Evolutionary conservation across 176 grass and related monocot genomes (phyloP).

Genomic region (Ensete ventricosum): DNA sequence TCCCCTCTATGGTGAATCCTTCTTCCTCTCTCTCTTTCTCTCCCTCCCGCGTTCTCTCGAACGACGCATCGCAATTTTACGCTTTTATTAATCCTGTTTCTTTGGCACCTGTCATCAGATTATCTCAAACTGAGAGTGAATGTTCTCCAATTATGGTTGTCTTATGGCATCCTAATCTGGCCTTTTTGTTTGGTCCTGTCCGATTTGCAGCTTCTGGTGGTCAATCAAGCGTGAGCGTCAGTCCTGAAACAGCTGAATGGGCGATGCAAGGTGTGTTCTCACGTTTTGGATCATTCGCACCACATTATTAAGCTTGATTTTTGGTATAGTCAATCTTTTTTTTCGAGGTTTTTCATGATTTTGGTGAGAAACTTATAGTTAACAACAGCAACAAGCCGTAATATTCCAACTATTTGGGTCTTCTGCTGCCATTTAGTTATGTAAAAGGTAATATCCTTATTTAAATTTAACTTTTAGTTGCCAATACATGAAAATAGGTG

Average conservation of each 20-base stretch:
- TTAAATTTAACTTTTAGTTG: not conserved
- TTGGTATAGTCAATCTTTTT: not conserved
- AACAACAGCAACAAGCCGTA: too few relatives aligned
- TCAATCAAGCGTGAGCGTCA: slow-evolving; percentile 47
- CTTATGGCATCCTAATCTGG: not conserved
- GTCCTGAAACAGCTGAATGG: slow-evolving; percentile 59
- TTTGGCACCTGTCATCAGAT: slow-evolving; percentile 27
- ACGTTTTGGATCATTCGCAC: too few relatives aligned
- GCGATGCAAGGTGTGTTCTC: slow-evolving; percentile 66
- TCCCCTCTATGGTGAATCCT: slow-evolving; percentile 15
- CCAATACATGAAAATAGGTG: not conserved
- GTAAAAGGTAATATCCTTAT: too few relatives aligned
- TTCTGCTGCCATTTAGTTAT: too few relatives aligned
- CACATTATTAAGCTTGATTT: too few relatives aligned
- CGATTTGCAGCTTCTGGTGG: slow-evolving; percentile 44
- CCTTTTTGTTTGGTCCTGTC: slow-evolving; percentile 29
- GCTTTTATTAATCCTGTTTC: slow-evolving; percentile 19
- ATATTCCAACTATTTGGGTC: too few relatives aligned
- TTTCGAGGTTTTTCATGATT: not conserved
- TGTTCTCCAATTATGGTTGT: not conserved
- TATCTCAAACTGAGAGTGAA: slow-evolving; percentile 25
- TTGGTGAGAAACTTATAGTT: too few relatives aligned
- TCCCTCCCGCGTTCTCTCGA: too few relatives aligned
- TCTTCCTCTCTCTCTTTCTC: not conserved
- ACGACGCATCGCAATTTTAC: not conserved